Evolutionary conservation across 352 stramenopile species (phyloP).

Genomic region (Albugo laibachii): DNA sequence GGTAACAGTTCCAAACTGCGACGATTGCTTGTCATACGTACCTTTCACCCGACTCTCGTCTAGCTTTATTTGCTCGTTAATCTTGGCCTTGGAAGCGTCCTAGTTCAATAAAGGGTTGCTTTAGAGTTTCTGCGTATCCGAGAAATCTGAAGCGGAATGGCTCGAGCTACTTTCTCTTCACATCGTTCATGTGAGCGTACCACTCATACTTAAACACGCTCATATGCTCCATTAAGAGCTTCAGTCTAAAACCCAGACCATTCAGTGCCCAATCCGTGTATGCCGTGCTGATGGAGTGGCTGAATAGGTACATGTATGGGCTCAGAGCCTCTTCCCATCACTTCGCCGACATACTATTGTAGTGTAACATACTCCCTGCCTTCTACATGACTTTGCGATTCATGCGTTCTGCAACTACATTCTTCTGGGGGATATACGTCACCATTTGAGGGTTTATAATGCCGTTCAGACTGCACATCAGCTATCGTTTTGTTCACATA

Average conservation of each 20-base stretch:
- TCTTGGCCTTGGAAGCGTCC: no score
- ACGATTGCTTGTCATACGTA: no score
- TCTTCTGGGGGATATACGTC: slow-evolving; percentile 8
- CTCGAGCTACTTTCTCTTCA: no score
- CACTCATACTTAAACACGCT: slow-evolving; percentile 11
- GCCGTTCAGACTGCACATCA: no score
- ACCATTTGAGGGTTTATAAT: no score
- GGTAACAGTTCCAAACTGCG: no score
- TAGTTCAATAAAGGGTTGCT: no score
- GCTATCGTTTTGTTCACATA: no score
- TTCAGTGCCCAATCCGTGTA: slow-evolving; percentile 3
- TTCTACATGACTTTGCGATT: slow-evolving; percentile 12
- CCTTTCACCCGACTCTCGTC: no score
- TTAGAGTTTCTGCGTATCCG: no score
- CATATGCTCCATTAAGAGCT: slow-evolving; percentile 4
- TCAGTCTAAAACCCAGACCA: slow-evolving; percentile 7
- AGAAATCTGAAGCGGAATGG: no score
- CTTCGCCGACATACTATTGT: slow-evolving; percentile 8
- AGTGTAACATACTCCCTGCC: slow-evolving; percentile 10
- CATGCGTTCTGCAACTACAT: slow-evolving; percentile 14
- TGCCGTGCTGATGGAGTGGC: not conserved
- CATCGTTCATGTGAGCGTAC: slow-evolving; percentile 3
- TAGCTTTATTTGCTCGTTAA: no score
- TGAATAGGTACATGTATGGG: slow-evolving; percentile 12
- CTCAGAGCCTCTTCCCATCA: slow-evolving; percentile 13